These are phyloP conservation scores for Echites panduratus DNA, from an alignment of 257 asterid genomes.

Conservation along the genomic window DNA sequence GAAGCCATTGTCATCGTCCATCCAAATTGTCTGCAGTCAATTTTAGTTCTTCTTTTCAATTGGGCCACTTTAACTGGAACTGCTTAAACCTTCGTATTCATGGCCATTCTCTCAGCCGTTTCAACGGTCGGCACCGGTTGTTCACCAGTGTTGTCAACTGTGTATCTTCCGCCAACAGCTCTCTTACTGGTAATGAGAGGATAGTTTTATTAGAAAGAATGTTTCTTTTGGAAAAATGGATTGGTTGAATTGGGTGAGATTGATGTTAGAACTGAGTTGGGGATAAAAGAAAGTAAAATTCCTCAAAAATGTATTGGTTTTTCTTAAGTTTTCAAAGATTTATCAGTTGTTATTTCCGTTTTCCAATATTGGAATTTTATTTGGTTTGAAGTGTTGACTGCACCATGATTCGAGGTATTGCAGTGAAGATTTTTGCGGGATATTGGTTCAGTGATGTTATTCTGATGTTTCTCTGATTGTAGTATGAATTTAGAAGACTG, in stretches of 20 bases:
- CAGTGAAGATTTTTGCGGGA: background rate
- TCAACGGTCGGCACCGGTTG: conserved; percentile 6
- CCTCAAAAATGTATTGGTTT: background rate
- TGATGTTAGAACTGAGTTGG: background rate
- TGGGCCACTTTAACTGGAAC: conserved; percentile 22
- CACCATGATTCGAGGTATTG: background rate
- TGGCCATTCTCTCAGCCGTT: conserved; percentile 21
- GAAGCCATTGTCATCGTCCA: conserved; percentile 15
- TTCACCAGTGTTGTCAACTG: conserved; percentile 26
- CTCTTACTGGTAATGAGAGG: conserved; percentile 13
- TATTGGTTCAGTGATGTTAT: background rate
- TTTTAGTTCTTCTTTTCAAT: conserved; percentile 13
- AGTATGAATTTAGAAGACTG: background rate
- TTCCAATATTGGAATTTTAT: background rate
- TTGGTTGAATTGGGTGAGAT: background rate
- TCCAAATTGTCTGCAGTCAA: conserved; percentile 18
- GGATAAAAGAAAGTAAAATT: background rate
- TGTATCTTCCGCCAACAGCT: conserved; percentile 27
- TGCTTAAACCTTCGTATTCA: conserved; percentile 22
- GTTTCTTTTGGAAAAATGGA: background rate
- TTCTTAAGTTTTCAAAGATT: background rate
- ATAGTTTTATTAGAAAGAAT: background rate
- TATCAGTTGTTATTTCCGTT: too few species aligned
- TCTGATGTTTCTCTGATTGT: background rate
- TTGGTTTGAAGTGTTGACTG: background rate